Evolutionary conservation across 768 basidiomycete genomes (phyloP), one percentile per base, ranked within the genome.

Genomic region (Rhizopogon vesiculosus): DNA sequence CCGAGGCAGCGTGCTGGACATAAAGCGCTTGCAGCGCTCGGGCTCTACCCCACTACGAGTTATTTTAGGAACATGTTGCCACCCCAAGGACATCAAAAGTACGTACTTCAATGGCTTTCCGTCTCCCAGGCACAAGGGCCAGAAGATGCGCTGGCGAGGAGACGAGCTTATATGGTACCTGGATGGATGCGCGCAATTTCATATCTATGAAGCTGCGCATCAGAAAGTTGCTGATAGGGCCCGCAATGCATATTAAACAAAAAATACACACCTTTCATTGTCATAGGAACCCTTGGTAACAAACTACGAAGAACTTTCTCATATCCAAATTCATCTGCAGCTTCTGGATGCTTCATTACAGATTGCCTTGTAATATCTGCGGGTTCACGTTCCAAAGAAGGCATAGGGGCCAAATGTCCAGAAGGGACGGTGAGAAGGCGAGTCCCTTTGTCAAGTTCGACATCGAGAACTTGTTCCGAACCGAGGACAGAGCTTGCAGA

Each of bases 401-500:
- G 68, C 1, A 72, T 49, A 3, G 62, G 52, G 40, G 60, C 62
- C 28, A 64, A 55, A 45, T 54, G 59, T 29, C 65, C 58, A 33
- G 59, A 59, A 0, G 61, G 59, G 18, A 62, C 61, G 4, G 73
- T 69, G n/a, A 74, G 68, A 3, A 81, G 62, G 46, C 70, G 68
- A 1, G 70, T 75, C 41, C 71, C 68, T 15, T 76, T 72, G 53
- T 79, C 75, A 10, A 81, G 72, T 53, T 80, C 78, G 18, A 80
- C 66, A 54, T 81, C 79, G 41, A 81, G 62, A 12, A 81, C 64
- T 56, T 82, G 81, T 56, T 81, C 76, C 31, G 77, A 80, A 7
- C 79, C 81, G 0, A 72, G 58, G 12, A 68, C 72, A 12, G 80
- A 69, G 33, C 60, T 60, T 15, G 55, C 58, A 15, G 68, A 61